These are phyloP conservation scores for Eimeria praecox DNA, from an alignment of 169 alveolate species.

Conservation along the genomic window DNA sequence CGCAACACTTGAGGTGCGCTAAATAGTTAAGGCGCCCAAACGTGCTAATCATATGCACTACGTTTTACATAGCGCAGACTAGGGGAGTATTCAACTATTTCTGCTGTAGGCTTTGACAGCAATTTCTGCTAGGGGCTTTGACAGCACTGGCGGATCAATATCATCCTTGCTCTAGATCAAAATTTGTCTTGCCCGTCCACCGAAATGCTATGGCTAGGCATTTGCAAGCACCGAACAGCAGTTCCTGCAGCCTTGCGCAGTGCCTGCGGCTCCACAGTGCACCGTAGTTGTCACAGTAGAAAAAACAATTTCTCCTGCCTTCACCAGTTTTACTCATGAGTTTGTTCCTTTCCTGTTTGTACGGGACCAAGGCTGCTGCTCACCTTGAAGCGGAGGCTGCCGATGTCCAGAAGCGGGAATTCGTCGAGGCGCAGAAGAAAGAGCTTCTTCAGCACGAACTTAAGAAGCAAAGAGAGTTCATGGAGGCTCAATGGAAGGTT, in stretches of 20 bases:
- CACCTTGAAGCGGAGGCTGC: conserved; percentile 12
- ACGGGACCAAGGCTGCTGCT: conserved; percentile 18
- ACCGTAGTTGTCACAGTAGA: background rate
- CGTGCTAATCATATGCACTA: background rate
- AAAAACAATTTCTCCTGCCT: background rate
- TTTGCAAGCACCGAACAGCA: background rate
- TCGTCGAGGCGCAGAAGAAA: background rate
- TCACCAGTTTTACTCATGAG: background rate
- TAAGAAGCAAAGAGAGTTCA: background rate
- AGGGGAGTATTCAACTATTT: background rate
- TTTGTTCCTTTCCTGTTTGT: background rate
- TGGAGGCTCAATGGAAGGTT: conserved; percentile 70
- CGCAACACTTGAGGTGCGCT: conserved; percentile 16
- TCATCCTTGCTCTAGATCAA: background rate
- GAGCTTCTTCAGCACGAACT: background rate
- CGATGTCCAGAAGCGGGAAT: background rate
- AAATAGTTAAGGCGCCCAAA: background rate
- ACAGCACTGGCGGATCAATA: background rate
- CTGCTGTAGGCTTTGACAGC: background rate
- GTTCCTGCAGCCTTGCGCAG: background rate
- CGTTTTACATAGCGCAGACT: background rate
- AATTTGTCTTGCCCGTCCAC: background rate
- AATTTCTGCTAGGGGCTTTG: background rate
- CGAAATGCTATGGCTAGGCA: background rate
- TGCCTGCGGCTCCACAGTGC: background rate